Conservation (phyloP, 768 basidiomycete genomes). For the Hydnomerulius pinastri region DNA sequence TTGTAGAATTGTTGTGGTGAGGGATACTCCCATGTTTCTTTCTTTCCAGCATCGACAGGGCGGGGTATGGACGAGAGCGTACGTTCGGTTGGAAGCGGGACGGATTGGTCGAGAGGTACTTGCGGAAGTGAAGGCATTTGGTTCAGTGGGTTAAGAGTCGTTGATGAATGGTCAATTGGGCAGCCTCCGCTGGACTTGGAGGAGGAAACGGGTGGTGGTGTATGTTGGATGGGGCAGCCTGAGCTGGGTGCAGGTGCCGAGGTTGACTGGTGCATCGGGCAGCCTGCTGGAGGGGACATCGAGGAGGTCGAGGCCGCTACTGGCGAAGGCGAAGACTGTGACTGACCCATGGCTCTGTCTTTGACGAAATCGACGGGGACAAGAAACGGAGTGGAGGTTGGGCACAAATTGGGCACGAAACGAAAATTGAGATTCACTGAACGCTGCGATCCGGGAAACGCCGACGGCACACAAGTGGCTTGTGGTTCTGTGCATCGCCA, state of each 20-base stretch:
- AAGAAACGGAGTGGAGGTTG: too few species aligned
- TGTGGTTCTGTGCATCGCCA: too few species aligned
- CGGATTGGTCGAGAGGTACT: slow-evolving; percentile 52
- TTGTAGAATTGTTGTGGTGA: slow-evolving; percentile 98
- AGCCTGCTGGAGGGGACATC: slow-evolving; percentile 6
- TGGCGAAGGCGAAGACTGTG: slow-evolving; percentile 7
- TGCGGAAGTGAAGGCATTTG: slow-evolving; percentile 89
- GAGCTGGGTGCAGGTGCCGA: slow-evolving; percentile 7
- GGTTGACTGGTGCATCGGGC: slow-evolving; percentile 12
- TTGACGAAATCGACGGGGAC: too few species aligned
- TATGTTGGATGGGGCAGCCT: slow-evolving; percentile 48
- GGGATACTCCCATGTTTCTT: slow-evolving; percentile 86
- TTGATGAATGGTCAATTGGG: slow-evolving; percentile 57
- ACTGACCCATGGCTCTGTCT: slow-evolving; percentile 13
- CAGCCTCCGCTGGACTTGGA: slow-evolving; percentile 46
- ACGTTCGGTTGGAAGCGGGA: slow-evolving; percentile 70
- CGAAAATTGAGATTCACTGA: too few species aligned
- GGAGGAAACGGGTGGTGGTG: slow-evolving; percentile 25
- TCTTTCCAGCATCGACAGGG: slow-evolving; percentile 31
- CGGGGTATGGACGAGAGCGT: slow-evolving; percentile 87
- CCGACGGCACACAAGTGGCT: too few species aligned
- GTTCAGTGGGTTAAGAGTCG: slow-evolving; percentile 67
- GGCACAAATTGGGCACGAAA: too few species aligned
- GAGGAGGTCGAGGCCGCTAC: slow-evolving; percentile 5
- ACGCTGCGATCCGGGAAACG: not conserved